Percentiles rank a stretch among this genome's conserved stretches.
Evolutionary conservation across 805 yeast species (phyloP).

Genomic region (Cyberlindnera americana): DNA sequence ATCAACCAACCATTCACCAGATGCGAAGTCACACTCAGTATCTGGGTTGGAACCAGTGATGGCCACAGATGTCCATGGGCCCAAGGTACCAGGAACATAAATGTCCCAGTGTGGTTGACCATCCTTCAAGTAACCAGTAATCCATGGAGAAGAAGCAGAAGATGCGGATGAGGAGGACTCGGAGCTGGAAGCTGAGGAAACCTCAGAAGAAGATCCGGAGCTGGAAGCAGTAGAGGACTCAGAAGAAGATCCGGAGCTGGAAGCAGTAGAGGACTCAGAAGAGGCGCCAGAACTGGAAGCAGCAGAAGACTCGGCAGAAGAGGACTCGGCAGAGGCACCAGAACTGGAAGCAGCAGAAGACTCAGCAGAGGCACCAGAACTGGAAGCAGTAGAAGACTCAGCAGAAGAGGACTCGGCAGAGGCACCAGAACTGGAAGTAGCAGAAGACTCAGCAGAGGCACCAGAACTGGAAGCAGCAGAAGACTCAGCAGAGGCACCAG

Average conservation of each 20-base stretch:
- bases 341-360: too few relatives aligned
- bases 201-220: constrained; percentile 12
- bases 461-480: too few relatives aligned
- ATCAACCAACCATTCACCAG: constrained; percentile 9
- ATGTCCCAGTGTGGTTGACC: constrained; percentile 24
- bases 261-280: neutral
- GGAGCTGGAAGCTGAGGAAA: too few relatives aligned
- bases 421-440: too few relatives aligned
- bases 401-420: too few relatives aligned
- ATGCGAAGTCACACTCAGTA: constrained; percentile 12
- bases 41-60: constrained; percentile 15
- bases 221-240: constrained; percentile 1
- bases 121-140: constrained; percentile 17
- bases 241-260: too few relatives aligned
- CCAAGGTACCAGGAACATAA: constrained; percentile 16
- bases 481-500: too few relatives aligned
- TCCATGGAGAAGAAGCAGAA: constrained; percentile 17
- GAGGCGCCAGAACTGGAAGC: constrained; percentile 1
- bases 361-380: too few relatives aligned
- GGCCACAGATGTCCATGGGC: constrained; percentile 19
- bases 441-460: too few relatives aligned
- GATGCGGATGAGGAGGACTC: constrained; percentile 1
- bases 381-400: too few relatives aligned
- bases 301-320: neutral
- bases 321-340: neutral